Evolutionary conservation across 768 basidiomycete genomes (phyloP).

Genomic region (Pleurotus cornucopiae): DNA sequence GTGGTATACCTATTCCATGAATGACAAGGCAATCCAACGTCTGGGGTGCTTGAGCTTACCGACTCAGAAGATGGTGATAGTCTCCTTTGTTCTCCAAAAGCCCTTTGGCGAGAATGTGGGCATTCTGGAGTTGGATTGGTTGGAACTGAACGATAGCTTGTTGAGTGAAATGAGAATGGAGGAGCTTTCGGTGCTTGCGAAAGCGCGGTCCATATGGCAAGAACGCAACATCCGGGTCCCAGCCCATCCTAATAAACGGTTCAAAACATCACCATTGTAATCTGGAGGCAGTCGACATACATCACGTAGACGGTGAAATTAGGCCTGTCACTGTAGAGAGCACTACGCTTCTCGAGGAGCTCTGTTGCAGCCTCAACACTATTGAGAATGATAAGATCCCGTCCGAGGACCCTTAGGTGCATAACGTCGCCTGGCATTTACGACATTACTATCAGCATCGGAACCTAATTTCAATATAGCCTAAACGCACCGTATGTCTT

Average conservation of each 20-base stretch:
- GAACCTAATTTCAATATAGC: not conserved
- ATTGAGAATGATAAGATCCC: slow-evolving; percentile 8
- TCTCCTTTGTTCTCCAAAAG: slow-evolving; percentile 26
- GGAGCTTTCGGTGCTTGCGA: slow-evolving; percentile 48
- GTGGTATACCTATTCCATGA: slow-evolving; percentile 34
- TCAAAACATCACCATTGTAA: not conserved
- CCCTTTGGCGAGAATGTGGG: slow-evolving; percentile 32
- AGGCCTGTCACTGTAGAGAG: slow-evolving; percentile 21
- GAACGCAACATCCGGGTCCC: slow-evolving; percentile 6
- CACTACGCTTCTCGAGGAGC: slow-evolving; percentile 16
- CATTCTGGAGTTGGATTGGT: slow-evolving; percentile 39
- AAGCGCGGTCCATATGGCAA: slow-evolving; percentile 34
- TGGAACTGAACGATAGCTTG: slow-evolving; percentile 30
- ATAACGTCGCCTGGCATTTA: slow-evolving; percentile 9
- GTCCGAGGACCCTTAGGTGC: slow-evolving; percentile 6
- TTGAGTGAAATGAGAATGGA: slow-evolving; percentile 44
- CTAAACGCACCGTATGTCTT: slow-evolving; percentile 36
- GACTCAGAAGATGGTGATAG: slow-evolving; percentile 22
- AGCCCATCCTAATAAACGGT: slow-evolving; percentile 4
- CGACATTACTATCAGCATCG: not conserved
- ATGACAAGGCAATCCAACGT: slow-evolving; percentile 20
- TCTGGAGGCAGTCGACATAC: slow-evolving; percentile 23
- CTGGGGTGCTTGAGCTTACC: slow-evolving; percentile 36
- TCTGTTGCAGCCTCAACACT: slow-evolving; percentile 7
- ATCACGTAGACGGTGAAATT: slow-evolving; percentile 42